Evolutionary conservation across 495 filamentous ascomycete genomes (phyloP).

Genomic region (Penicillium fimorum): DNA sequence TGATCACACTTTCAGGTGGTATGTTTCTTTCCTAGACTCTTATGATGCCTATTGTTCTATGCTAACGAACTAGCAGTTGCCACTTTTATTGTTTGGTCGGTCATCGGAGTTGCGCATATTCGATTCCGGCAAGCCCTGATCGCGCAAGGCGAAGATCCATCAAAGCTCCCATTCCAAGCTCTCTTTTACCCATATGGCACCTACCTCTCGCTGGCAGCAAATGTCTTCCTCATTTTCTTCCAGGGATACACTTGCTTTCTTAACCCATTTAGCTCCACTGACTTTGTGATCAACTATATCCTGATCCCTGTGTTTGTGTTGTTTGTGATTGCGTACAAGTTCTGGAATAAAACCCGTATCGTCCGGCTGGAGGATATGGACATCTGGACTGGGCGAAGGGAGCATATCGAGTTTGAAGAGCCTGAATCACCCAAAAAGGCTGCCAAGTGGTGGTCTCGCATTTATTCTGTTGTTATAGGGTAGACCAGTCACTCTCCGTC

Average conservation of each 20-base stretch:
- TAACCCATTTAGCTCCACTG: conserved; percentile 55
- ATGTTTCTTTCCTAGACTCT: conserved; percentile 2
- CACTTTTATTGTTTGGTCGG: conserved; percentile 67
- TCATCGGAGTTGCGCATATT: conserved; percentile 65
- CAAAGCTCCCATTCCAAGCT: conserved; percentile 57
- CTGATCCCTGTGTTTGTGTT: conserved; percentile 62
- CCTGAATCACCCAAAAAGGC: conserved; percentile 1
- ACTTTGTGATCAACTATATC: conserved; percentile 68
- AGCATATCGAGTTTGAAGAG: conserved; percentile 20
- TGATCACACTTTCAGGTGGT: conserved; percentile 48
- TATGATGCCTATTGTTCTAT: conserved; percentile 7
- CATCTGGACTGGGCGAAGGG: conserved; percentile 56
- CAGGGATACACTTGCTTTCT: conserved; percentile 58
- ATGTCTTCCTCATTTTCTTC: conserved; percentile 63
- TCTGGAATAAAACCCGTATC: conserved; percentile 55
- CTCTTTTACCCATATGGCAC: conserved; percentile 61
- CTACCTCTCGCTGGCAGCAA: conserved; percentile 58
- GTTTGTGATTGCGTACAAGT: conserved; percentile 58
- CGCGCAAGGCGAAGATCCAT: conserved; percentile 52
- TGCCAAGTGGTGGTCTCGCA: conserved; percentile 19
- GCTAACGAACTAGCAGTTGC: conserved; percentile 42
- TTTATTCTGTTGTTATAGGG: conserved; percentile 29
- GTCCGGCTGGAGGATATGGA: conserved; percentile 57
- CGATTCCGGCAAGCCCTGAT: conserved; percentile 59
- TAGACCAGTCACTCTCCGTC: neutral